These are phyloP conservation scores for Thelonectria olida DNA, from an alignment of 2,329 filamentous ascomycete genomes.

Conservation along the genomic window DNA sequence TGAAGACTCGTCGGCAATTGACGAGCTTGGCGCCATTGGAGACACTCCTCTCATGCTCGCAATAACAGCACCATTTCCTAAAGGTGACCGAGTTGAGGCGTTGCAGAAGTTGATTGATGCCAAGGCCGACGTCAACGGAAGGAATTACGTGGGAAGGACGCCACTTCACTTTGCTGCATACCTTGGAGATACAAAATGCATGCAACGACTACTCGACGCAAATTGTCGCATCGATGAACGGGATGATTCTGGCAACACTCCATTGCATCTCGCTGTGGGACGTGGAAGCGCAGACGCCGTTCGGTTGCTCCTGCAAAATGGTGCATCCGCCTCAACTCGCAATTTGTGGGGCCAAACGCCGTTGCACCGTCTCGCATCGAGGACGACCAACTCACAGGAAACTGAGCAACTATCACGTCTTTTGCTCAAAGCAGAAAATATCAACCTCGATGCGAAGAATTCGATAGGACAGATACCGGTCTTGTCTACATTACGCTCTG, in stretches of 20 bases:
- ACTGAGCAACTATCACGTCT: background rate
- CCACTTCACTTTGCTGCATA: background rate
- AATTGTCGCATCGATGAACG: background rate
- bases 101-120: slow-evolving; percentile 17
- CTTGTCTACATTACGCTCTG: background rate
- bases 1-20: slow-evolving; percentile 20
- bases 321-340: slow-evolving; percentile 10
- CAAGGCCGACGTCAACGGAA: slow-evolving; percentile 16
- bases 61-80: rapidly evolving
- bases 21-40: background rate
- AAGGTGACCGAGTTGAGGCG: rapidly evolving
- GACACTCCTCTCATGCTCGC: background rate
- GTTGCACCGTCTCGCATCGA: background rate
- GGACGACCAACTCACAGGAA: background rate
- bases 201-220: slow-evolving; percentile 8
- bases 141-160: rapidly evolving
- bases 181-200: rapidly evolving
- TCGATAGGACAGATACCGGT: background rate
- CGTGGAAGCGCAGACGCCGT: background rate
- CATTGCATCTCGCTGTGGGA: rapidly evolving
- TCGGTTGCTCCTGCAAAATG: slow-evolving; percentile 1
- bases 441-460: background rate
- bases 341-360: rapidly evolving
- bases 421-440: background rate
- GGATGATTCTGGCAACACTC: rapidly evolving